A percentile compares a stretch with the other conserved stretches of the same genome.
phyloP scores from a whole-genome alignment of 495 filamentous ascomycete species.

The Penicillium macrosclerotiorum region DNA sequence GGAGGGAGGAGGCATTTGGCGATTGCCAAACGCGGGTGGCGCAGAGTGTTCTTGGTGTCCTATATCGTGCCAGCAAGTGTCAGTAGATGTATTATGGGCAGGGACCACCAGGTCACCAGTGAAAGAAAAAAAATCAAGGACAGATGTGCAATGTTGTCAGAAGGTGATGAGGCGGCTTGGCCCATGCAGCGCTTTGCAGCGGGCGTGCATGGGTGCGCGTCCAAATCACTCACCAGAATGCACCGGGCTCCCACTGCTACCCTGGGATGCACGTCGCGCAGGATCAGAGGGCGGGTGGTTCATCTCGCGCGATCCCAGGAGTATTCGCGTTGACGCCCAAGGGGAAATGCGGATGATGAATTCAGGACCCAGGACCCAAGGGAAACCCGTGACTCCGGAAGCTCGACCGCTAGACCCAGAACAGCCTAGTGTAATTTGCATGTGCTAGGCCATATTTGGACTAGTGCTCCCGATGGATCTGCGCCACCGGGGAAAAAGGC shows the following conservation, averaged over 20 bases:
- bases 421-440: slow-evolving; percentile 16
- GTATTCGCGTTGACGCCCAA: slow-evolving; percentile 6
- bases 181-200: slow-evolving; percentile 7
- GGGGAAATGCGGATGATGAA: slow-evolving; percentile 16
- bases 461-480: slow-evolving; percentile 46
- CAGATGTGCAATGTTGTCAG: slow-evolving; percentile 2
- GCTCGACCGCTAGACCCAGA: slow-evolving; percentile 33
- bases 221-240: slow-evolving; percentile 36
- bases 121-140: background rate
- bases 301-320: slow-evolving; percentile 29
- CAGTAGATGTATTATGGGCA: background rate
- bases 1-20: slow-evolving; percentile 60
- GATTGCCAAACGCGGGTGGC: slow-evolving; percentile 47
- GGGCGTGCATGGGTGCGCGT: slow-evolving; percentile 12
- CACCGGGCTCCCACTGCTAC: slow-evolving; percentile 35
- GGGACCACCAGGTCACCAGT: background rate
- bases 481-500: slow-evolving; percentile 31
- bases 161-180: slow-evolving; percentile 5
- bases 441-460: slow-evolving; percentile 17
- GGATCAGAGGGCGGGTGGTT: slow-evolving; percentile 31
- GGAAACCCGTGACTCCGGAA: slow-evolving; percentile 46
- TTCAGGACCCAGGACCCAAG: slow-evolving; percentile 19
- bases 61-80: slow-evolving; percentile 9
- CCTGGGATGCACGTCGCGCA: slow-evolving; percentile 34
- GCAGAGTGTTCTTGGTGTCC: slow-evolving; percentile 39